These are phyloP conservation scores for Moesziomyces parantarcticus DNA, from an alignment of 1,284 basidiomycete genomes.

Conservation along the genomic window DNA sequence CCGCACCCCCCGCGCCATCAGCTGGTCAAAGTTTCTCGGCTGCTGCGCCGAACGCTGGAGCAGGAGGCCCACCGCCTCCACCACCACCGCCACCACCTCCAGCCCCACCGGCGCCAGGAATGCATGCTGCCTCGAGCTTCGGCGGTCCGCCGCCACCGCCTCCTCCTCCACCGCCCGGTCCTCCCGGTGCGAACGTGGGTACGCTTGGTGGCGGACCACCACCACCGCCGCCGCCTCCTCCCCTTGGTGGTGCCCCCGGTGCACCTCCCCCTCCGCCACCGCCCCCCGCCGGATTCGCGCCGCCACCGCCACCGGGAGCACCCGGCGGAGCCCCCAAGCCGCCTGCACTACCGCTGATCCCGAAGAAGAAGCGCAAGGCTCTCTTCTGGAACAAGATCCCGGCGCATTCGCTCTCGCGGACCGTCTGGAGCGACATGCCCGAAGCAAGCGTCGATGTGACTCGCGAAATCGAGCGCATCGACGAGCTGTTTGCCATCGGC, in stretches of 20 bases:
- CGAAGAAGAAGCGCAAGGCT: slow-evolving; percentile 74
- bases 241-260: slow-evolving; percentile 4
- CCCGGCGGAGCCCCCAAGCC: slow-evolving; percentile 15
- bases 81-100: slow-evolving; percentile 40
- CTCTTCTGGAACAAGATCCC: slow-evolving; percentile 90
- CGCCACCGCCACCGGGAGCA: slow-evolving; percentile 25
- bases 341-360: slow-evolving; percentile 57
- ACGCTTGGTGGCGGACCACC: slow-evolving; percentile 12
- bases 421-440: slow-evolving; percentile 78
- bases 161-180: slow-evolving; percentile 21
- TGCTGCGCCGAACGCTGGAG: background rate
- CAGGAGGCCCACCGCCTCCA: slow-evolving; percentile 12
- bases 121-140: background rate
- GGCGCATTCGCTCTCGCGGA: slow-evolving; percentile 70
- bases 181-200: background rate
- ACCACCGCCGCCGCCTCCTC: slow-evolving; percentile 40
- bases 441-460: slow-evolving; percentile 71
- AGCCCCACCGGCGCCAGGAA: slow-evolving; percentile 19
- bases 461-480: slow-evolving; percentile 69
- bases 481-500: slow-evolving; percentile 79
- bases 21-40: background rate
- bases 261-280: slow-evolving; percentile 21
- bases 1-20: slow-evolving; percentile 2
- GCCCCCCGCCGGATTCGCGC: slow-evolving; percentile 1
- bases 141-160: slow-evolving; percentile 28